Base-by-base conservation (phyloP, 83 land plant genomes). In the Isoetes engelmannii region DNA sequence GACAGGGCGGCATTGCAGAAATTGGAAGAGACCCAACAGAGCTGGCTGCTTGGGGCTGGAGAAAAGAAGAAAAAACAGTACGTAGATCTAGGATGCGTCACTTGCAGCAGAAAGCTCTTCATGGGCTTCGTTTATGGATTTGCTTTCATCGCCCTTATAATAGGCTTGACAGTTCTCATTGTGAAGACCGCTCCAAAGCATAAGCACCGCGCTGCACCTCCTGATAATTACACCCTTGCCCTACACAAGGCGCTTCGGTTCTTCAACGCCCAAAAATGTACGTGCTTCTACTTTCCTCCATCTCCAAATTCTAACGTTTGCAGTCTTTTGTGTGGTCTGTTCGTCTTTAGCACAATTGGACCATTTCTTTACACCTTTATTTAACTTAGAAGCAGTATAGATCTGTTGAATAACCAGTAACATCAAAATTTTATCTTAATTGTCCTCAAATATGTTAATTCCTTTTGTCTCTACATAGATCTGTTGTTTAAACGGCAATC, bases 261-360 rank as follows among this genome's bases (percentile, higher is more conserved):
- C 84, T 91, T 88, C 83, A 81, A 91, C 65, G 96, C 92, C 5
- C 96, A 91, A 55, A 91, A 86, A 75, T 91, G 96, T 88, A 80
- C 75, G 95, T 73, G 37, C 37, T 28, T 28, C 37, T 28, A 28
- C 37, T 28, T 28, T 28, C 2, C n/a, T n/a, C n/a, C n/a, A n/a
- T n/a, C n/a, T n/a, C n/a, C n/a, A n/a, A n/a, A n/a, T n/a, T n/a
- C n/a, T n/a, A n/a, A n/a, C n/a, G n/a, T 28, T 28, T 28, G 37
- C 37, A 28, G 2, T 28, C 2, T 28, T 28, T 28, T 28, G 0
- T 28, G 37, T 28, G 37, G 2, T 28, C 37, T 28, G 37, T 28
- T 28, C 1, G 37, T 28, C 37, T 28, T n/a, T n/a, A n/a, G n/a
- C n/a, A n/a, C n/a, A n/a, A n/a, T n/a, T 28, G 37, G 37, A 28